A percentile compares a stretch with the other conserved stretches of the same genome.
phyloP scores from a whole-genome alignment of 805 yeast species.

The Metschnikowia baotianmanensis region DNA sequence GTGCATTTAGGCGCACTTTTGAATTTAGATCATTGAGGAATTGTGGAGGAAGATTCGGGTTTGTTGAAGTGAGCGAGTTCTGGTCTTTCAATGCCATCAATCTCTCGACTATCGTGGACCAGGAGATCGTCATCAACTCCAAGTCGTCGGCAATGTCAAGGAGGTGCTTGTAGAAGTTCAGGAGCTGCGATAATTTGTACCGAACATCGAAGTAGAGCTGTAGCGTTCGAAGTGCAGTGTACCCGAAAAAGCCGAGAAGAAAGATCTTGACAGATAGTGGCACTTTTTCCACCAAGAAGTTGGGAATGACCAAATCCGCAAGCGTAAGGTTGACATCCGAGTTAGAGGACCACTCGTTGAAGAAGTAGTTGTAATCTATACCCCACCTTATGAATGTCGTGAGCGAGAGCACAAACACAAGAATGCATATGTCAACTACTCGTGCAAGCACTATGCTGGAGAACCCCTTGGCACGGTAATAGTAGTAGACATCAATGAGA shows the following conservation, averaged over 20 bases:
- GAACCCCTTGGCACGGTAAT: slow-evolving; percentile 83
- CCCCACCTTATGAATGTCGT: slow-evolving; percentile 81
- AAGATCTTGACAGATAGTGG: slow-evolving; percentile 52
- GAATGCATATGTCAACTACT: slow-evolving; percentile 63
- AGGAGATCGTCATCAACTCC: slow-evolving; percentile 88
- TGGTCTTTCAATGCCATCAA: slow-evolving; percentile 74
- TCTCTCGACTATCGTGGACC: slow-evolving; percentile 82
- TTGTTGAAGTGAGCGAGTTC: slow-evolving; percentile 61
- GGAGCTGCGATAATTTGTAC: slow-evolving; percentile 68
- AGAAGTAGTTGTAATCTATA: slow-evolving; percentile 52
- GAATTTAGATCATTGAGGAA: slow-evolving; percentile 56
- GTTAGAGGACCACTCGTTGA: slow-evolving; percentile 24
- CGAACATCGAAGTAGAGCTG: slow-evolving; percentile 58
- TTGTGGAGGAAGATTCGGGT: slow-evolving; percentile 23
- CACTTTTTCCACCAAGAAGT: slow-evolving; percentile 45
- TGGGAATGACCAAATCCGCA: slow-evolving; percentile 31
- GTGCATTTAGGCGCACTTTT: slow-evolving; percentile 80
- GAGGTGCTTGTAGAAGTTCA: slow-evolving; percentile 70
- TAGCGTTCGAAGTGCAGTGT: slow-evolving; percentile 49
- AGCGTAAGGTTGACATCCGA: slow-evolving; percentile 28
- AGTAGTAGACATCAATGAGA: slow-evolving; percentile 75
- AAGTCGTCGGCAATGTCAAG: slow-evolving; percentile 65
- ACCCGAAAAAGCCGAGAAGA: slow-evolving; percentile 57
- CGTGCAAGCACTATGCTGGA: slow-evolving; percentile 71
- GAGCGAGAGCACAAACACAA: slow-evolving; percentile 76